Base-by-base conservation (phyloP, 2,329 filamentous ascomycete genomes). In the Colletotrichum costaricense region DNA sequence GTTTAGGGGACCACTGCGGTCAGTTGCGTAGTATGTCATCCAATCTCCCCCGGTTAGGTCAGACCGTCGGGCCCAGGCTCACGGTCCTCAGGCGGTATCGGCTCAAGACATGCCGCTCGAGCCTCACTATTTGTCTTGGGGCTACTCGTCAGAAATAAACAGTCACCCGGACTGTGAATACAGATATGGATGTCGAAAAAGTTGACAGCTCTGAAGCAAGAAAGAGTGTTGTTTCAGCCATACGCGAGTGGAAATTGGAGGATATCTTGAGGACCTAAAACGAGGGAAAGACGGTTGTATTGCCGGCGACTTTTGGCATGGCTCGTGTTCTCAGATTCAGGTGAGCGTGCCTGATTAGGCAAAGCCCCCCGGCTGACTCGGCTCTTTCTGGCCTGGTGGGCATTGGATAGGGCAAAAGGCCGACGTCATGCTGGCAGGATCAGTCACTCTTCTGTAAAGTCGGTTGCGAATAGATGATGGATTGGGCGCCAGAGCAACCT, bases 271-370 rank as follows among this genome's bases (percentile, higher is more conserved):
- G 58, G 28, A 35, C 55, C 64, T 22, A 16, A 49, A 49, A 56
- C 26, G 24, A 24, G 28, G 55, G 22, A 52, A 42, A 63, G 26
- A 49, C 16, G 66, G 66, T 65, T 62, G 70, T 70, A 65, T 26
- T 42, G 38, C 28, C 60, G 66, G 64, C 56, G 35, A 56, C 55
- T 70, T 70, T 63, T 16, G 70, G 67, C 28, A 70, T 73, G 67
- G 70, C 60, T 76, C 74, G 67, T 69, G 63, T 76, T 69, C 71
- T 75, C 76, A 65, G 75, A 75, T 76, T 77, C 76, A 77, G 76
- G 76, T 76, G 75, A 73, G 38, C 52, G 33, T 74, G n/a, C 63
- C 55, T 57, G 57, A 72, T 67, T 74, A 57, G 72, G 72, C n/a
- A 71, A 72, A 63, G 63, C 38, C 16, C 42, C 63, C 72, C 63